These are phyloP conservation scores for Ascomycota sp. DNA, from an alignment of 2,329 filamentous ascomycete genomes.

Conservation along the genomic window DNA sequence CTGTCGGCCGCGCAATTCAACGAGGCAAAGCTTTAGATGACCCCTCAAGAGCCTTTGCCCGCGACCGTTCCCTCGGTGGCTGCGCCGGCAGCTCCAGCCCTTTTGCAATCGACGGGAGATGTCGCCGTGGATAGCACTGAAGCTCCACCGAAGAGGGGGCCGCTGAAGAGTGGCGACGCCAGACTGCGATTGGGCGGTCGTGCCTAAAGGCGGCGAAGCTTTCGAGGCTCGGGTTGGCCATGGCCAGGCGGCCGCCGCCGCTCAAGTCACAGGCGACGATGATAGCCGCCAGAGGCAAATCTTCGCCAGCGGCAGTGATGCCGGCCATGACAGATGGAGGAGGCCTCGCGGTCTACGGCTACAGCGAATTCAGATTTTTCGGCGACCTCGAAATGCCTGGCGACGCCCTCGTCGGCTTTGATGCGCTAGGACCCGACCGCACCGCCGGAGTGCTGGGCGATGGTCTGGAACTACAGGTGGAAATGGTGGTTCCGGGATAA, in stretches of 20 bases:
- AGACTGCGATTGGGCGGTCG: slow-evolving; percentile 53
- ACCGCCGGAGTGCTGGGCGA: slow-evolving; percentile 27
- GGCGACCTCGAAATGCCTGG: slow-evolving; percentile 50
- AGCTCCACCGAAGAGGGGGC: slow-evolving; percentile 5
- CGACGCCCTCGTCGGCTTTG: slow-evolving; percentile 49
- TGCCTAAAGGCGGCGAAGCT: slow-evolving; percentile 39
- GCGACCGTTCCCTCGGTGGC: slow-evolving; percentile 9
- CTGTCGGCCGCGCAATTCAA: slow-evolving; percentile 34
- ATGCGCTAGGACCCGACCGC: slow-evolving; percentile 29
- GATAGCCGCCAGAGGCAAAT: no score
- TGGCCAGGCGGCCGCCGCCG: neutral
- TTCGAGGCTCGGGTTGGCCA: slow-evolving; percentile 11
- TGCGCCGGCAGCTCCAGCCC: neutral
- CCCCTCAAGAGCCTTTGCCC: slow-evolving; percentile 24
- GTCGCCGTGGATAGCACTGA: slow-evolving; percentile 34
- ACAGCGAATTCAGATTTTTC: slow-evolving; percentile 41
- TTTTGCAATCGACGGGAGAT: slow-evolving; percentile 10
- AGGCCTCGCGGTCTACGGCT: slow-evolving; percentile 27
- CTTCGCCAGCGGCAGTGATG: slow-evolving; percentile 21
- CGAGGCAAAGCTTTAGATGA: slow-evolving; percentile 33
- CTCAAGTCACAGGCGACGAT: no score
- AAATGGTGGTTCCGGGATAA: slow-evolving; percentile 64
- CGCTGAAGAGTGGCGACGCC: slow-evolving; percentile 20
- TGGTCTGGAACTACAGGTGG: slow-evolving; percentile 39
- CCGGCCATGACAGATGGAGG: slow-evolving; percentile 21